These are phyloP conservation scores for Phytophthora lateralis DNA, from an alignment of 352 stramenopile species.

Conservation along the genomic window DNA sequence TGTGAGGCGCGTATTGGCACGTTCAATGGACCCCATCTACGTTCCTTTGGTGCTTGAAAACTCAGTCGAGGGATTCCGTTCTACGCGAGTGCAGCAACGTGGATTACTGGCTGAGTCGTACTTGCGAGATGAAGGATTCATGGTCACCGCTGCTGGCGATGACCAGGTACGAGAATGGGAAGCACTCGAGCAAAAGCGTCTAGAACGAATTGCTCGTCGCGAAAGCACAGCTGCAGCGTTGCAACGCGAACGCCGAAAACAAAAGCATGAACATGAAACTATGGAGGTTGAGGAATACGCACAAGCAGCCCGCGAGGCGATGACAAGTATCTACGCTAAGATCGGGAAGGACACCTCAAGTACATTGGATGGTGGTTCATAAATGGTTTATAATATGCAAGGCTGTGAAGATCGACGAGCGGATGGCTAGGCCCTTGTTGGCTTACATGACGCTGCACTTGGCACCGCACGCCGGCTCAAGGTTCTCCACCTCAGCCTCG, in stretches of 20 bases:
- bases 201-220: slow-evolving; percentile 51
- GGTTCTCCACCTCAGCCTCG: slow-evolving; percentile 36
- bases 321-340: slow-evolving; percentile 18
- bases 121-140: slow-evolving; percentile 57
- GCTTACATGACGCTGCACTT: slow-evolving; percentile 67
- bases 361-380: slow-evolving; percentile 12
- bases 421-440: background rate
- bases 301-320: slow-evolving; percentile 7
- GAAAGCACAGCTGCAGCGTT: slow-evolving; percentile 49
- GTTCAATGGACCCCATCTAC: slow-evolving; percentile 72
- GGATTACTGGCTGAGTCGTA: slow-evolving; percentile 55
- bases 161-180: slow-evolving; percentile 28
- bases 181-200: slow-evolving; percentile 28
- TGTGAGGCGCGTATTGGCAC: slow-evolving; percentile 49
- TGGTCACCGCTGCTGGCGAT: slow-evolving; percentile 51
- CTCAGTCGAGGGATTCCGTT: slow-evolving; percentile 35
- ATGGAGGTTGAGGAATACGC: slow-evolving; percentile 40
- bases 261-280: slow-evolving; percentile 13
- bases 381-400: slow-evolving; percentile 31
- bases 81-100: slow-evolving; percentile 56
- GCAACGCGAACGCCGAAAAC: slow-evolving; percentile 29
- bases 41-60: slow-evolving; percentile 59
- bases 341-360: slow-evolving; percentile 16
- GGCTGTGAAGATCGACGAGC: slow-evolving; percentile 9
- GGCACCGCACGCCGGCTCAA: slow-evolving; percentile 51